phyloP scores from a whole-genome alignment of 202 grass and related monocot species.

The Elaeis oleifera region DNA sequence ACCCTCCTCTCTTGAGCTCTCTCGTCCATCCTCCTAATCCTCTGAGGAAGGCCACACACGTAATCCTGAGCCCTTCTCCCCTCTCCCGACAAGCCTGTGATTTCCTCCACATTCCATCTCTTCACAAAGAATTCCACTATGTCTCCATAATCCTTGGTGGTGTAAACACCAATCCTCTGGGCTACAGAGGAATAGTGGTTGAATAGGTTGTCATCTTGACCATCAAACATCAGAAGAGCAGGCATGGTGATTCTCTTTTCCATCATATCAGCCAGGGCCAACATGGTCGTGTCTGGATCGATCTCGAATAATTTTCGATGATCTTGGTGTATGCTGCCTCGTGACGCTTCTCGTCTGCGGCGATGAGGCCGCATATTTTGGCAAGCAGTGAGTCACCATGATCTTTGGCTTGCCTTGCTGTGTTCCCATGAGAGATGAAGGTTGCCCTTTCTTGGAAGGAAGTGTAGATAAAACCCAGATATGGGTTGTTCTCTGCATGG shows the following conservation, averaged over 20 bases:
- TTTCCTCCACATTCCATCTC: conserved; percentile 35
- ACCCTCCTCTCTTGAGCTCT: conserved; percentile 15
- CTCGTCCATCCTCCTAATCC: conserved; percentile 36
- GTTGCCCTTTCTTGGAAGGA: no score
- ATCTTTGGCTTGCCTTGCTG: no score
- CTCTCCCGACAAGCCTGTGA: conserved; percentile 42
- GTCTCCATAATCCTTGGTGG: conserved; percentile 50
- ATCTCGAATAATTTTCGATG: no score
- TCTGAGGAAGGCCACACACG: conserved; percentile 31
- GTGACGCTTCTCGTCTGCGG: no score
- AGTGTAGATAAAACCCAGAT: no score
- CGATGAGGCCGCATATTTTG: no score
- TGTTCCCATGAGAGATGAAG: no score
- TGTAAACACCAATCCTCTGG: conserved; percentile 4
- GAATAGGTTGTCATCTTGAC: neutral
- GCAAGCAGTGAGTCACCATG: no score
- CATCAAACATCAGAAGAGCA: conserved; percentile 2
- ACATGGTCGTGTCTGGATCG: no score
- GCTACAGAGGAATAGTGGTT: neutral
- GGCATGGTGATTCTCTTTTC: neutral
- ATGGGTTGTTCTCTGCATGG: no score
- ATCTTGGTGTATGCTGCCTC: no score
- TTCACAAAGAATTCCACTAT: conserved; percentile 48
- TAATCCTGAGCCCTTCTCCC: conserved; percentile 48
- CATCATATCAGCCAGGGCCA: no score